Evolutionary conservation across 2,329 filamentous ascomycete species (phyloP).

Genomic region (Ophiocordyceps camponoti-leonardi): DNA sequence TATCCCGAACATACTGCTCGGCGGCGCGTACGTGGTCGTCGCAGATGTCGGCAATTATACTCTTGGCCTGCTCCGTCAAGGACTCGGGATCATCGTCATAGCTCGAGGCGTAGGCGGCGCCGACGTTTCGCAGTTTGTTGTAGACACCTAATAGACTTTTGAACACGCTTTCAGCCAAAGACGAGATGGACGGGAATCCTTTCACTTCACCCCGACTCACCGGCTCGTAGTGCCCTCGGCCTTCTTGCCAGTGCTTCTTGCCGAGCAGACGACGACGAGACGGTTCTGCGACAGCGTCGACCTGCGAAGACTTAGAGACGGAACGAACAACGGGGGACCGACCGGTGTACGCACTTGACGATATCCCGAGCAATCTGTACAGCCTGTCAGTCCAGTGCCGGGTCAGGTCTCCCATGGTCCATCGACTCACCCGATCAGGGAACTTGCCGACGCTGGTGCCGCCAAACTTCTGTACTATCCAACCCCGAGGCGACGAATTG

Average conservation of each 20-base stretch:
- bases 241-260: constrained; percentile 87
- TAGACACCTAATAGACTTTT: constrained; percentile 41
- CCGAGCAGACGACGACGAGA: constrained; percentile 89
- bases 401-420: background rate
- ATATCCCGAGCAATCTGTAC: constrained; percentile 24
- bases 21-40: constrained; percentile 66
- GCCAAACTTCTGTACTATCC: constrained; percentile 91
- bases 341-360: constrained; percentile 17
- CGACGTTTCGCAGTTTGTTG: constrained; percentile 36
- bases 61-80: constrained; percentile 47
- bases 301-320: constrained; percentile 7
- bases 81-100: constrained; percentile 33
- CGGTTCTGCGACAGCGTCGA: constrained; percentile 45
- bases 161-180: background rate
- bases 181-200: background rate
- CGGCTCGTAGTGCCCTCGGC: constrained; percentile 88
- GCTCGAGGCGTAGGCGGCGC: constrained; percentile 26
- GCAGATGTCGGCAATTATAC: constrained; percentile 65
- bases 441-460: constrained; percentile 95
- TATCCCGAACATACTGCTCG: constrained; percentile 40
- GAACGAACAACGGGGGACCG: background rate
- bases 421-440: constrained; percentile 41
- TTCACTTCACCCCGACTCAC: constrained; percentile 31
- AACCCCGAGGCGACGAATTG: constrained; percentile 31
- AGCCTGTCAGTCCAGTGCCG: background rate